Percentiles rank a stretch among this genome's conserved stretches.
Conservation (phyloP, 345 rosid genomes). For the Hibiscus mutabilis region DNA sequence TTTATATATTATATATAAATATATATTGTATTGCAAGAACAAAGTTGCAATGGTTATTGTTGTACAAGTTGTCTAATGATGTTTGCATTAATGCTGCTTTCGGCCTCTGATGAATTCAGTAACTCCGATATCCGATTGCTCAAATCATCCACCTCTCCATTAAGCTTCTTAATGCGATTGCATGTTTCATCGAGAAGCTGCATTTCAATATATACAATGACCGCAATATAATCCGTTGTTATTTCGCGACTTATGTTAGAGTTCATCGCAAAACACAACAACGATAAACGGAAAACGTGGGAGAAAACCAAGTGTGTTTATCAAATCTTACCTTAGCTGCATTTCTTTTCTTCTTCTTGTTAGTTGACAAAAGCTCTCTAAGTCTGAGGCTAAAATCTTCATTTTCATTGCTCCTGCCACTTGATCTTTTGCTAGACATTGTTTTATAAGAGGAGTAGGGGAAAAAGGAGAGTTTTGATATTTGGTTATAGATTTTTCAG, state of each 20-base stretch:
- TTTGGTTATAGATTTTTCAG: background rate
- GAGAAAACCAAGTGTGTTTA: background rate
- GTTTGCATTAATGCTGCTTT: background rate
- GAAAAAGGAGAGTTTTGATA: background rate
- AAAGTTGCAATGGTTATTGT: background rate
- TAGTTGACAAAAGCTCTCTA: background rate
- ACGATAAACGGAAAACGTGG: too few species aligned
- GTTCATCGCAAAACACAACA: too few species aligned
- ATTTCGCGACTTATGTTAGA: too few species aligned
- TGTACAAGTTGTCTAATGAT: background rate
- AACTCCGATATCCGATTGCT: slow-evolving; percentile 11
- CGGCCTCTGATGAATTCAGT: background rate
- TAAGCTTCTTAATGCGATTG: slow-evolving; percentile 10
- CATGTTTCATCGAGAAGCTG: slow-evolving; percentile 12
- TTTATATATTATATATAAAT: background rate
- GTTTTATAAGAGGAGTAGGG: background rate
- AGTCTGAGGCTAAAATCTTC: slow-evolving; percentile 11
- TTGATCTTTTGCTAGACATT: slow-evolving; percentile 14
- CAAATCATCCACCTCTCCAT: slow-evolving; percentile 10
- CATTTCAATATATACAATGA: background rate
- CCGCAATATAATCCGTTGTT: too few species aligned
- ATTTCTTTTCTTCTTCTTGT: slow-evolving; percentile 9
- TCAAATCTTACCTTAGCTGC: slow-evolving; percentile 3
- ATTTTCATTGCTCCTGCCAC: slow-evolving; percentile 2
- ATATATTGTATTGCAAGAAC: background rate